phyloP scores from a whole-genome alignment of 768 basidiomycete genomes.

The Floccularia luteovirens region DNA sequence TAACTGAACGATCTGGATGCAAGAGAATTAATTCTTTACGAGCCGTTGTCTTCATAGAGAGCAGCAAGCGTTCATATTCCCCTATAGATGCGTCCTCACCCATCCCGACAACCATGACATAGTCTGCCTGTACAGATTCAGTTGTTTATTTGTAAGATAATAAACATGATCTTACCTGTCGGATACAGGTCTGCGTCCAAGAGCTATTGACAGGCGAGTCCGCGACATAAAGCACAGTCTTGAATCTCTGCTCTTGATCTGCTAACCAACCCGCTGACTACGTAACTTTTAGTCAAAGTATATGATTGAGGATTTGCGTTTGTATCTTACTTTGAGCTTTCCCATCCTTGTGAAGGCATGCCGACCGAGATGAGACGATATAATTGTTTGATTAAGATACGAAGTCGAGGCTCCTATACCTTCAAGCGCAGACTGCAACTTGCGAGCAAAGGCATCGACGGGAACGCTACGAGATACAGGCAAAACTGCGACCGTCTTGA shows the following conservation, averaged over 20 bases:
- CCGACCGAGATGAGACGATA: slow-evolving; percentile 85
- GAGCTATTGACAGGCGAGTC: slow-evolving; percentile 92
- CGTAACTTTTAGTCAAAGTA: not conserved
- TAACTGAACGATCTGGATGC: slow-evolving; percentile 85
- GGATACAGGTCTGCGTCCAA: slow-evolving; percentile 98
- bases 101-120: slow-evolving; percentile 89
- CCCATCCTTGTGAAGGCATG: slow-evolving; percentile 97
- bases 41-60: slow-evolving; percentile 98
- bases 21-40: slow-evolving; percentile 92
- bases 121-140: slow-evolving; percentile 60
- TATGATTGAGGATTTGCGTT: slow-evolving; percentile 11
- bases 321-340: slow-evolving; percentile 77
- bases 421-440: slow-evolving; percentile 82
- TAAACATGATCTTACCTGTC: slow-evolving; percentile 49
- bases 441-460: slow-evolving; percentile 82
- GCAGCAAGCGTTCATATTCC: slow-evolving; percentile 88
- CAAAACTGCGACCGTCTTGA: slow-evolving; percentile 91
- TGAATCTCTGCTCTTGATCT: slow-evolving; percentile 89
- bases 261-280: slow-evolving; percentile 77
- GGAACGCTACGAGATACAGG: slow-evolving; percentile 86
- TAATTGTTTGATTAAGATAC: slow-evolving; percentile 89
- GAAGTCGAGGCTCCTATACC: slow-evolving; percentile 90
- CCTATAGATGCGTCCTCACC: slow-evolving; percentile 88
- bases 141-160: not conserved
- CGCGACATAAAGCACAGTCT: slow-evolving; percentile 92